These are phyloP conservation scores for Nepenthes gracilis DNA, from an alignment of 148 eudicot genomes.

Conservation along the genomic window DNA sequence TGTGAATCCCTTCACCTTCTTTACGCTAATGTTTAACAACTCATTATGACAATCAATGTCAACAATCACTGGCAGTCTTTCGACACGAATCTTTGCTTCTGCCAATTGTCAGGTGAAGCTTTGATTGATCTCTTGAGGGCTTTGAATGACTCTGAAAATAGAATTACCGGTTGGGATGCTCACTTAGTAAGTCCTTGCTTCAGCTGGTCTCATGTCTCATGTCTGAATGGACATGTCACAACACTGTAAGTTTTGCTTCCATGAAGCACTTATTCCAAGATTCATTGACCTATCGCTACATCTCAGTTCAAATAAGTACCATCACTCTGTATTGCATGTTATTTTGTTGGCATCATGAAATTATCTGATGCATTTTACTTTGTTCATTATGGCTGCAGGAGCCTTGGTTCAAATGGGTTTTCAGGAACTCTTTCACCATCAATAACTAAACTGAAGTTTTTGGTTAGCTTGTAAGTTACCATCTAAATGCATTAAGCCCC, in stretches of 20 bases:
- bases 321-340: neutral
- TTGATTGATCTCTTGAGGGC: conserved; percentile 39
- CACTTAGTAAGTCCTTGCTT: conserved; percentile 70
- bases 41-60: no score
- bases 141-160: conserved; percentile 48
- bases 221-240: conserved; percentile 59
- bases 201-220: conserved; percentile 85
- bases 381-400: conserved; percentile 34
- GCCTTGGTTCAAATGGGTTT: conserved; percentile 65
- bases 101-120: conserved; percentile 55
- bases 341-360: neutral
- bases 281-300: neutral
- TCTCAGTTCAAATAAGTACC: neutral
- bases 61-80: no score
- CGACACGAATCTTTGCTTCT: neutral
- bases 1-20: no score
- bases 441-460: conserved; percentile 57
- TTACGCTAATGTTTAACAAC: no score
- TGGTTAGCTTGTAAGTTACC: conserved; percentile 64
- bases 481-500: neutral
- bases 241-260: conserved; percentile 45
- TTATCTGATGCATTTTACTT: neutral
- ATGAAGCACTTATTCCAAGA: neutral
- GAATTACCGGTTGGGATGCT: conserved; percentile 54
- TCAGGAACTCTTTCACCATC: conserved; percentile 75